Percentiles rank a stretch among this genome's conserved stretches.
These are phyloP conservation scores for Podospora tetraspora DNA, from an alignment of 495 filamentous ascomycete species.

Conservation along the genomic window DNA sequence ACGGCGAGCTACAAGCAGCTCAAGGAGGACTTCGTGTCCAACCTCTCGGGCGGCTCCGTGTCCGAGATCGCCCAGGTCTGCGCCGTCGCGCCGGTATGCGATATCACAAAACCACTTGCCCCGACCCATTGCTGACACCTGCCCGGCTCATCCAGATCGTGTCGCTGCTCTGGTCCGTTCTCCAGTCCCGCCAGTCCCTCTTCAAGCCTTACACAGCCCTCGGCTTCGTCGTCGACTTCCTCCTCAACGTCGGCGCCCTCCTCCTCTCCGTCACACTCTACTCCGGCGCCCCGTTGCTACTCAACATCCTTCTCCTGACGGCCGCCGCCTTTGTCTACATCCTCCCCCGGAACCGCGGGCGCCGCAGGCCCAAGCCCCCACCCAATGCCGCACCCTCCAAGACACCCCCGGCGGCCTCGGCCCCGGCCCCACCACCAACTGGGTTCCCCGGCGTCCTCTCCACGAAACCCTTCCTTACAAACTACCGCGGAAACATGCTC, in stretches of 20 bases:
- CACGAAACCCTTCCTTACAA: slow-evolving; percentile 84
- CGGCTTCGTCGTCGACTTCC: slow-evolving; percentile 70
- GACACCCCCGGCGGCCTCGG: slow-evolving; percentile 9
- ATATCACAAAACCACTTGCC: background rate
- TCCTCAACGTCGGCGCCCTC: slow-evolving; percentile 76
- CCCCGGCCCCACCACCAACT: slow-evolving; percentile 13
- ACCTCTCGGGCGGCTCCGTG: slow-evolving; percentile 78
- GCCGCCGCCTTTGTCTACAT: slow-evolving; percentile 61
- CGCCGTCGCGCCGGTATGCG: slow-evolving; percentile 73
- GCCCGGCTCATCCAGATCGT: slow-evolving; percentile 52
- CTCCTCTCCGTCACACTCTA: slow-evolving; percentile 86
- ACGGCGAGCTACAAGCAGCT: slow-evolving; percentile 68
- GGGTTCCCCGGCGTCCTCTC: slow-evolving; percentile 54
- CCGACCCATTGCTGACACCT: slow-evolving; percentile 10
- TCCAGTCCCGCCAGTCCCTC: slow-evolving; percentile 81
- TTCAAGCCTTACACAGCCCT: slow-evolving; percentile 69
- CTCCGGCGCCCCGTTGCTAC: slow-evolving; percentile 63
- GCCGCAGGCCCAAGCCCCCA: slow-evolving; percentile 48
- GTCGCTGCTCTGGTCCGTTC: slow-evolving; percentile 78
- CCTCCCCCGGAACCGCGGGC: slow-evolving; percentile 36
- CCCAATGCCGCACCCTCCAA: slow-evolving; percentile 35
- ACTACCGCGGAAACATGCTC: slow-evolving; percentile 86
- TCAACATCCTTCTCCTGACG: slow-evolving; percentile 68
- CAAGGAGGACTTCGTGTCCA: slow-evolving; percentile 94
- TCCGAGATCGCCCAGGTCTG: slow-evolving; percentile 82